These are phyloP conservation scores for Samsoniella hepiali DNA, from an alignment of 2,329 filamentous ascomycete species.

Conservation along the genomic window DNA sequence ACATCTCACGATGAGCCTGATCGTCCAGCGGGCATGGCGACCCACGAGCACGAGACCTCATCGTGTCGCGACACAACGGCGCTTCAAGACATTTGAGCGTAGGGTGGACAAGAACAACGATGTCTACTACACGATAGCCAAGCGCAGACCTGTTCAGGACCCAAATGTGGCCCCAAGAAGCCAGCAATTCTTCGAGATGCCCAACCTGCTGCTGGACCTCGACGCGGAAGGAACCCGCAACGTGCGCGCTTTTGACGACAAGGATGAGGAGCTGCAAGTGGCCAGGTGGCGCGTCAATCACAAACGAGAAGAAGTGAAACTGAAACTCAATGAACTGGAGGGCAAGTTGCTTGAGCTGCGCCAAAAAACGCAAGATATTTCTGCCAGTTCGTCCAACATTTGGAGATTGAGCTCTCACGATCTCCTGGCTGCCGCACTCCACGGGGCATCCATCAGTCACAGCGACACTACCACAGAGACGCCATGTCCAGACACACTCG, in stretches of 20 bases:
- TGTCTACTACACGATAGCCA: constrained; percentile 29
- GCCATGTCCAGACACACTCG: neutral
- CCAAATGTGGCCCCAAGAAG: constrained; percentile 1
- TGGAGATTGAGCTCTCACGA: constrained; percentile 44
- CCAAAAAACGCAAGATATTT: constrained; percentile 26
- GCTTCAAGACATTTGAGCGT: constrained; percentile 19
- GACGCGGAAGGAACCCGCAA: constrained; percentile 44
- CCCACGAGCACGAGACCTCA: constrained; percentile 14
- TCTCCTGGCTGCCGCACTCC: constrained; percentile 40
- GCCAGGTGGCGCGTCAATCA: constrained; percentile 30
- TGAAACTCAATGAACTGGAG: constrained; percentile 32
- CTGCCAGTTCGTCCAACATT: constrained; percentile 26
- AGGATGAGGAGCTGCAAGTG: constrained; percentile 33
- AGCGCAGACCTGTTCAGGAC: constrained; percentile 19
- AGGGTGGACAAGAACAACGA: constrained; percentile 23
- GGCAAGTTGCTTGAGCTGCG: constrained; percentile 28
- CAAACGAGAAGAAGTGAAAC: constrained; percentile 24
- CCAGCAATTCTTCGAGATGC: constrained; percentile 38
- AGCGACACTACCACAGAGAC: neutral
- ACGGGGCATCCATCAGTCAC: constrained; percentile 20
- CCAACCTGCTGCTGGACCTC: constrained; percentile 48
- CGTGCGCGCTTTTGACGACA: constrained; percentile 41
- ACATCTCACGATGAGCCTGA: constrained; percentile 1
- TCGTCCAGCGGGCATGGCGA: constrained; percentile 12
- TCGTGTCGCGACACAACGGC: constrained; percentile 12